Conservation (phyloP, 208 protist genomes). For the Perkinsela sp. region DNA sequence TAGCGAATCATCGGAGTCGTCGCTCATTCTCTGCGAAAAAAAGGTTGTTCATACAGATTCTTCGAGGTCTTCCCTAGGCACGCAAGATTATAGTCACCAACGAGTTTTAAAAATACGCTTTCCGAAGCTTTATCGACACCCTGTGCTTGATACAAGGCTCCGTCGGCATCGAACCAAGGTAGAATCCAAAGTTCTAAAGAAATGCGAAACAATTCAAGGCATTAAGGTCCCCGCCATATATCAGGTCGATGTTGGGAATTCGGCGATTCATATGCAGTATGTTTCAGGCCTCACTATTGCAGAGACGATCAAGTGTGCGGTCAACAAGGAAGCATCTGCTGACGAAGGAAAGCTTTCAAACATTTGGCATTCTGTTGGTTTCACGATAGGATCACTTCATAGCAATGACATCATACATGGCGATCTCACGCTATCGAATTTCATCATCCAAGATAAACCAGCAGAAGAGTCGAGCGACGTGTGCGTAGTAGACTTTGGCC, state of each 20-base stretch:
- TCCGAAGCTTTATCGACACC: constrained; percentile 32
- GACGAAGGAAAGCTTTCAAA: background rate
- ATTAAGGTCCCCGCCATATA: constrained; percentile 25
- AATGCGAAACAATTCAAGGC: constrained; percentile 15
- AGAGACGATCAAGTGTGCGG: constrained; percentile 14
- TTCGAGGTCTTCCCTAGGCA: too few species aligned
- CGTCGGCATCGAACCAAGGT: constrained; percentile 30
- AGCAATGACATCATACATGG: constrained; percentile 72
- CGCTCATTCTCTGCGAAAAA: too few species aligned
- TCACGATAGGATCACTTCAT: constrained; percentile 60
- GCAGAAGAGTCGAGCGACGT: constrained; percentile 11
- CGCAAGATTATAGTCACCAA: too few species aligned
- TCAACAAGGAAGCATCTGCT: constrained; percentile 4
- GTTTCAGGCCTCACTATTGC: constrained; percentile 29
- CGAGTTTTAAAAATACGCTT: constrained; percentile 24
- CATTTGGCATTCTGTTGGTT: constrained; percentile 18
- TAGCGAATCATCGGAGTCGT: too few species aligned
- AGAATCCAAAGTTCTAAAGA: constrained; percentile 28
- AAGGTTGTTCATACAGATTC: too few species aligned
- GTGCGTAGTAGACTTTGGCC: constrained; percentile 86
- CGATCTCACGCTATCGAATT: constrained; percentile 91
- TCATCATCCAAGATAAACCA: constrained; percentile 19
- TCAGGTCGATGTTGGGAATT: constrained; percentile 14
- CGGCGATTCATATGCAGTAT: constrained; percentile 38
- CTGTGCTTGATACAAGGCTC: constrained; percentile 25